Evolutionary conservation across 2,329 filamentous ascomycete species (phyloP), one percentile per base, ranked within the genome.

Genomic region (Aureobasidium leucospermi): DNA sequence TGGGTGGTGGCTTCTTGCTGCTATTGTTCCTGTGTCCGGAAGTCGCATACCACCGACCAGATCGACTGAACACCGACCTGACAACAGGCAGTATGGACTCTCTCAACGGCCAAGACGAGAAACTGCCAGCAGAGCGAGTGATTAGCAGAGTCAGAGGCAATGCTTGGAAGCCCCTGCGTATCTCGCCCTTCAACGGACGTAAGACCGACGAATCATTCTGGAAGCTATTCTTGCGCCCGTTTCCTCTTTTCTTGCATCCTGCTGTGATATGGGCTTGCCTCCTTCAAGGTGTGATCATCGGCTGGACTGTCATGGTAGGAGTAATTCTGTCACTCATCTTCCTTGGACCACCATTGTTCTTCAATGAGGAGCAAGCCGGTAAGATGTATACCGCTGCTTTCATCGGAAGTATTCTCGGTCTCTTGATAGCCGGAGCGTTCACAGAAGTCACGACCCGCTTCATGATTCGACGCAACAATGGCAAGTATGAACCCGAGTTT

Each of bases 241-340:
- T 96, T 57, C 89, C 89, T 0, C 81, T 96, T 1, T 87, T 96
- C 66, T 71, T 88, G 6, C 92, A 96, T 70, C 92, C 91, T 0
- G 89, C 89, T 7, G 90, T 96, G 65, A 73, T 95, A 42, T 96
- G 90, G 89, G 80, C 81, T 15, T 85, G 82, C 67, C 78, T 96
- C 3, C 89, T 92, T 52, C 92, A 96, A 78, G 92, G 92, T 15
- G 84, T 89, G 4, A 84, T 96, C 69, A 96, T 96, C 68, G 93
- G 92, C 64, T 97, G 93, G 92, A 96, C 92, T 1, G 89, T 96
- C 15, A 90, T 96, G 69, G 93, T 96, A 64, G 88, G 89, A 60
- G 87, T 94, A 62, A 85, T 94, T 65, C 76, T 95, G 47, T 88
- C 86, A n/a, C 84, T 86, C 61, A 86, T 95, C 65, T 93, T 94